Evolutionary conservation across 371 early-diverging fungal species (phyloP).

Genomic region (Encephalitozoon romaleae): DNA sequence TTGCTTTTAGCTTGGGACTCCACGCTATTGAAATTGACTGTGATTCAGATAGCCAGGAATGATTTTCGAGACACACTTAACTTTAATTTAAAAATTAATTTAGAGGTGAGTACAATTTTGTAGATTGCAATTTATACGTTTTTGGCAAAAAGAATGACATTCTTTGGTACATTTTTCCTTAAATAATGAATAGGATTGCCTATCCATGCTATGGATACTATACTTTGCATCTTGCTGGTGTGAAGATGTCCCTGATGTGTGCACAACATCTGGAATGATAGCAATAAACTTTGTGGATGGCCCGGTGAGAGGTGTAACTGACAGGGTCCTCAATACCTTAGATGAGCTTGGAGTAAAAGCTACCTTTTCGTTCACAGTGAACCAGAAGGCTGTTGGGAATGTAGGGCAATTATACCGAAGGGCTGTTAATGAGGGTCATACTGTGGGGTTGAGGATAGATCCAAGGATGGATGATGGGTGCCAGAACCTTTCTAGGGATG

Average conservation of each 20-base stretch:
- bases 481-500: constrained; percentile 33
- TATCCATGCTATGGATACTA: not conserved
- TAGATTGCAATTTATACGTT: not conserved
- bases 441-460: constrained; percentile 56
- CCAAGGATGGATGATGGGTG: constrained; percentile 50
- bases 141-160: not conserved
- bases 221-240: not conserved
- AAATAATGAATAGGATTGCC: not conserved
- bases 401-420: constrained; percentile 24
- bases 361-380: constrained; percentile 55
- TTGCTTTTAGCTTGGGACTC: constrained; percentile 10
- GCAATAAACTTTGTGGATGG: constrained; percentile 60
- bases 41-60: not conserved
- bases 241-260: constrained; percentile 31
- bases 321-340: constrained; percentile 38
- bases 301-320: constrained; percentile 47
- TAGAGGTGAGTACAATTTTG: not conserved
- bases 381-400: constrained; percentile 43
- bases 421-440: constrained; percentile 55
- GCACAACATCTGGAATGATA: constrained; percentile 50
- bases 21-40: constrained; percentile 27
- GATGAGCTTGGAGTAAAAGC: constrained; percentile 36
- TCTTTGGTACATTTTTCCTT: not conserved
- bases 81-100: not conserved
- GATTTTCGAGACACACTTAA: not conserved